These are phyloP conservation scores for Lasiodiplodia sp. DNA, from an alignment of 2,329 filamentous ascomycete genomes.

Conservation along the genomic window DNA sequence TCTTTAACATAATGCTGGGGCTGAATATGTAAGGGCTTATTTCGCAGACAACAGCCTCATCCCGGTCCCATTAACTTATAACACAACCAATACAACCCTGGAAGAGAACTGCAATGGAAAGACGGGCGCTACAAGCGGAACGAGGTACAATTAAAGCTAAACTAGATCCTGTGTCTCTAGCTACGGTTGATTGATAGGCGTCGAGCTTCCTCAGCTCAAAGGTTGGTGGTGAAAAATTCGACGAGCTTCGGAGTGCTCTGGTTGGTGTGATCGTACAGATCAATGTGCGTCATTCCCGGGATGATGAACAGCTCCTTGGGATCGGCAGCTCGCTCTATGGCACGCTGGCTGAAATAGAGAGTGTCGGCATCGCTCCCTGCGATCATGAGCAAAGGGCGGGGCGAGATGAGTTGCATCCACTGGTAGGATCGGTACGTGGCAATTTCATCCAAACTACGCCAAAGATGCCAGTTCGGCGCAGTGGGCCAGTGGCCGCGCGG, in stretches of 20 bases:
- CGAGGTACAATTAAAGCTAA: too few species aligned
- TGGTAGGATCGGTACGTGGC: slow-evolving; percentile 35
- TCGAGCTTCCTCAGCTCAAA: too few species aligned
- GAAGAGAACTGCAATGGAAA: neutral
- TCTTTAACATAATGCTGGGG: neutral
- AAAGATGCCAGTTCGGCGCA: slow-evolving; percentile 30
- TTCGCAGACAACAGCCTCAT: slow-evolving; percentile 29
- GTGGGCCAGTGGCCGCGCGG: slow-evolving; percentile 33
- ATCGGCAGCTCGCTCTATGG: slow-evolving; percentile 36
- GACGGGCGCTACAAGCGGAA: too few species aligned
- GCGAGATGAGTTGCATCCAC: slow-evolving; percentile 36
- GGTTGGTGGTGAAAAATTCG: slow-evolving; percentile 23
- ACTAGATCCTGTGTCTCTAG: too few species aligned
- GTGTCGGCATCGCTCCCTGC: slow-evolving; percentile 37
- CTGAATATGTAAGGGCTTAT: slow-evolving; percentile 30
- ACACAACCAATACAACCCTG: slow-evolving; percentile 2
- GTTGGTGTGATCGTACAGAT: slow-evolving; percentile 37
- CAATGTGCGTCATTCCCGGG: slow-evolving; percentile 36
- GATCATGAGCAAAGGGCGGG: slow-evolving; percentile 41
- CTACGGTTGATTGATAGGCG: too few species aligned
- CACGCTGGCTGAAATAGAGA: slow-evolving; percentile 36
- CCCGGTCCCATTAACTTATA: neutral
- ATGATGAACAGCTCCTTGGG: slow-evolving; percentile 40
- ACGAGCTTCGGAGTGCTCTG: neutral
- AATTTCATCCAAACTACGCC: slow-evolving; percentile 35